These are phyloP conservation scores for Cadophora sp. DNA, from an alignment of 2,329 filamentous ascomycete species.

Conservation along the genomic window DNA sequence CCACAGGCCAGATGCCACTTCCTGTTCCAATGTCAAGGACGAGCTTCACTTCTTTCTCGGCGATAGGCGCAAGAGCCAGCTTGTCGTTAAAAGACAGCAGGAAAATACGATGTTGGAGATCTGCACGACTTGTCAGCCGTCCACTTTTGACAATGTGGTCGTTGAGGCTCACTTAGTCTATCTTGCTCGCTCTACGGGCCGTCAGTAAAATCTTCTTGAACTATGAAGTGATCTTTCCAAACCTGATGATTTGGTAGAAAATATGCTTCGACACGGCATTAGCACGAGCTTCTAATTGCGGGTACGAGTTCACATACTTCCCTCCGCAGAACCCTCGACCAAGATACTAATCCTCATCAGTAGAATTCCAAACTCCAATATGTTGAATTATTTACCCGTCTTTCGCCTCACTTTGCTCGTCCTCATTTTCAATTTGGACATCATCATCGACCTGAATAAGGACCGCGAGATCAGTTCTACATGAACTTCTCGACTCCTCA, in stretches of 20 bases:
- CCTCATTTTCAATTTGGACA: not conserved
- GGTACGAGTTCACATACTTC: not conserved
- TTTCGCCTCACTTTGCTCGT: not conserved
- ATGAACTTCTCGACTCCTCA: not conserved
- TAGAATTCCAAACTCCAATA: not conserved
- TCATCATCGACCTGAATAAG: not conserved
- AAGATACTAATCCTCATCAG: not conserved
- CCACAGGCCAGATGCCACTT: constrained; percentile 51
- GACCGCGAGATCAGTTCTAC: not conserved
- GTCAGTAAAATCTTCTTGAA: not conserved
- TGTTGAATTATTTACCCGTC: not conserved
- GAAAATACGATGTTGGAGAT: constrained; percentile 41
- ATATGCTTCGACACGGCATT: not conserved
- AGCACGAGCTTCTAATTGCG: not conserved
- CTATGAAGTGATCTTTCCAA: not conserved
- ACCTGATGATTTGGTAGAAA: not conserved
- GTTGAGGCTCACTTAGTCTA: not conserved
- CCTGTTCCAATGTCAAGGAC: constrained; percentile 50
- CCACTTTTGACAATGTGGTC: not conserved
- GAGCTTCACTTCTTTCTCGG: constrained; percentile 31
- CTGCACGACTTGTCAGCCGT: constrained; percentile 16
- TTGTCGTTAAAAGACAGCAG: constrained; percentile 29
- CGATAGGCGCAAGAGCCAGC: constrained; percentile 28
- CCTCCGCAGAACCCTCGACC: not conserved
- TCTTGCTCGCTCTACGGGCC: constrained; percentile 1